These are phyloP conservation scores for Fusarium stilboides DNA, from an alignment of 2,329 filamentous ascomycete genomes.

Conservation along the genomic window DNA sequence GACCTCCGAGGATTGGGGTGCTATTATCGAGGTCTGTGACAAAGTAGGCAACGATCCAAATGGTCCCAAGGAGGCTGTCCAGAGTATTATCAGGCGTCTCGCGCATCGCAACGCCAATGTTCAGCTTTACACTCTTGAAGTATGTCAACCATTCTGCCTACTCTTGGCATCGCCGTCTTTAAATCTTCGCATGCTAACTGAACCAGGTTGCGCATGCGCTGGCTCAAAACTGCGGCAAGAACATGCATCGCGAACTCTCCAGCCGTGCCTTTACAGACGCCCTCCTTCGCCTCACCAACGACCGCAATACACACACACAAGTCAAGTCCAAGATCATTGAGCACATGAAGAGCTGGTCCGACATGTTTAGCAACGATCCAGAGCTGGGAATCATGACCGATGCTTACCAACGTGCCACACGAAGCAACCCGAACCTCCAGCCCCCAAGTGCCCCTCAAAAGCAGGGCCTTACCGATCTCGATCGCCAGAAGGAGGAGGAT, in stretches of 20 bases:
- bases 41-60: conserved; percentile 69
- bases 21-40: conserved; percentile 76
- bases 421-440: conserved; percentile 87
- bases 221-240: conserved; percentile 90
- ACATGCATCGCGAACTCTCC: conserved; percentile 90
- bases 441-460: conserved; percentile 95
- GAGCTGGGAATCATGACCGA: conserved; percentile 98
- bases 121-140: conserved; percentile 93
- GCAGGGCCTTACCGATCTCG: conserved; percentile 88
- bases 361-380: conserved; percentile 91
- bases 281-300: conserved; percentile 88
- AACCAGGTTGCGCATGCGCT: conserved; percentile 86
- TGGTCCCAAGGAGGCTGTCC: conserved; percentile 85
- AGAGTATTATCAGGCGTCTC: conserved; percentile 91
- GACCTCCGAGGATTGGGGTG: conserved; percentile 82
- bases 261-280: conserved; percentile 96
- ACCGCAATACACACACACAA: conserved; percentile 95
- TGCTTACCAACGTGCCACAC: conserved; percentile 89
- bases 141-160: conserved; percentile 54
- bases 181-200: conserved; percentile 20
- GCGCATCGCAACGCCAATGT: conserved; percentile 97
- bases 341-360: conserved; percentile 95
- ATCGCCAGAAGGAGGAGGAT: conserved; percentile 96
- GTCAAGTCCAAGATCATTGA: conserved; percentile 98
- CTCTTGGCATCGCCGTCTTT: neutral